Evolutionary conservation across 352 stramenopile genomes (phyloP).

Genomic region (Pythium folliculosum): DNA sequence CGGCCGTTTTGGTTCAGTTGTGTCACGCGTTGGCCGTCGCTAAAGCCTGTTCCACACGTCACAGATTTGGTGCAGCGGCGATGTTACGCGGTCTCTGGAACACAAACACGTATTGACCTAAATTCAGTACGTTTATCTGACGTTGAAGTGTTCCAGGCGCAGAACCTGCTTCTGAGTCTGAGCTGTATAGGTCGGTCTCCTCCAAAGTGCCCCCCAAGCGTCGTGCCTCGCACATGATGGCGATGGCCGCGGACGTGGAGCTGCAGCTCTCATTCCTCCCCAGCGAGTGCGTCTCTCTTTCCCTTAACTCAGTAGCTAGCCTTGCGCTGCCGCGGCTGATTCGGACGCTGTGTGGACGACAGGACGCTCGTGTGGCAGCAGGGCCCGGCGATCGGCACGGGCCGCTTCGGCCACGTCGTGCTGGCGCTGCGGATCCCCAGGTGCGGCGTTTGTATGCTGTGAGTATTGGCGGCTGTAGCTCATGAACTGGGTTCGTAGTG

Average conservation of each 20-base stretch:
- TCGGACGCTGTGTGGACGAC: neutral
- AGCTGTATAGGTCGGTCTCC: neutral
- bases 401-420: constrained; percentile 73
- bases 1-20: neutral
- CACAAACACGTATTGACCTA: neutral
- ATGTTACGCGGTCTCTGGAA: neutral
- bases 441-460: constrained; percentile 19
- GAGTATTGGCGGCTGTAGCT: neutral
- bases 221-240: neutral
- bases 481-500: constrained; percentile 33
- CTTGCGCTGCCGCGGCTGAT: neutral
- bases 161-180: neutral
- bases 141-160: neutral
- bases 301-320: neutral
- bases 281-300: constrained; percentile 34
- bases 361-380: constrained; percentile 74
- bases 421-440: constrained; percentile 65
- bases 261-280: constrained; percentile 56
- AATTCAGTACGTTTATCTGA: neutral
- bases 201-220: neutral
- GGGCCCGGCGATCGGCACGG: constrained; percentile 60
- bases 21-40: neutral
- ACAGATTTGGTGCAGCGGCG: neutral
- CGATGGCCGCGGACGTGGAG: constrained; percentile 9
- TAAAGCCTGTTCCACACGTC: neutral